Base-by-base conservation (phyloP, 2,329 filamentous ascomycete genomes). In the Trichoderma pleuroti region DNA sequence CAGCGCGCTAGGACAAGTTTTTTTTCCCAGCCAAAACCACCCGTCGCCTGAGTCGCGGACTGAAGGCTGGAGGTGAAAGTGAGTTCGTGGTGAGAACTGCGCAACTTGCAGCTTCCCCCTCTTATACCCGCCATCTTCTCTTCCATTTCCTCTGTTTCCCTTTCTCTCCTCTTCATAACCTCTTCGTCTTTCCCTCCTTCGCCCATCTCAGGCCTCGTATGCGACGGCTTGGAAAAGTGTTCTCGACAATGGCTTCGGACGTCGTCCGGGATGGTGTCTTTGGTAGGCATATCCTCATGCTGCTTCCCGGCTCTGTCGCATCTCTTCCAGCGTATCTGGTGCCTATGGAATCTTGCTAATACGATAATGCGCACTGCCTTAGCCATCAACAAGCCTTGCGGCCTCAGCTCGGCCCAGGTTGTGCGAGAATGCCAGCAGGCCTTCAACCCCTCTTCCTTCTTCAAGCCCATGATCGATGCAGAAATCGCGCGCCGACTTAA, bases 361-460 rank as follows among this genome's bases (percentile, higher is more conserved):
- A 49, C 73, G 54, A 42, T 61, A 28, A 34, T 21, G n/a, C 24
- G 21, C 42, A 70, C 63, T 49, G 32, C 63, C 24, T 14, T 75
- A 97, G 95, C 93, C 80, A 92, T 99, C 81, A 93, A 97, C 84
- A 99, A 99, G 83, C 96, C 96, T 32, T 86, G 90, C 77, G 92
- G 91, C 76, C 88, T 95, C 77, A 93, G 92, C 79, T 98, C 95
- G 39, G 94, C 94, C 64, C 93, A 97, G 80, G 92, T 97, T 46
- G 89, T 99, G 74, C 94, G 95, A 78, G 91, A 95, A 78, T 90
- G 97, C 71, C 94, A 98, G 83, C 83, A 86, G 24, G 88, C 91
- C 74, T 97, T 98, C 86, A 93, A 94, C 75, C 88, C 90, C 12
- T 98, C 96, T 1, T 79, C 83, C 30, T 85, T 93, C 73, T 98